Conservation (phyloP, 169 alveolate genomes). For the Ichthyophthirius multifiliis region DNA sequence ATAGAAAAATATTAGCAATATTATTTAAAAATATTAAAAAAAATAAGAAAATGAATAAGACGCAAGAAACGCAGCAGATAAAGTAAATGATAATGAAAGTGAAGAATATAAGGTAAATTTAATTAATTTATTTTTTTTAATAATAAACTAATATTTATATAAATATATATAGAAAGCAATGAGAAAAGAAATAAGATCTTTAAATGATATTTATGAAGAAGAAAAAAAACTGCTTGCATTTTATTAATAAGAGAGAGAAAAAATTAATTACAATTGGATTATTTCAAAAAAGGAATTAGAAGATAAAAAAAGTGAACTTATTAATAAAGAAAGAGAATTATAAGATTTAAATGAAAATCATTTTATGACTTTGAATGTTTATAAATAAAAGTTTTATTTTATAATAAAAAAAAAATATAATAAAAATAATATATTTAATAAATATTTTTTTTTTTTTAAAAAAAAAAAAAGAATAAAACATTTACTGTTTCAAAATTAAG, state of each 20-base stretch:
- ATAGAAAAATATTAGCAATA: too few relatives aligned
- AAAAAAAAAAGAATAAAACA: conserved; percentile 72
- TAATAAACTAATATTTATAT: neutral
- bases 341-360: conserved; percentile 87
- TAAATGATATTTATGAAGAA: conserved; percentile 69
- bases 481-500: conserved; percentile 76
- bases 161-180: conserved; percentile 34
- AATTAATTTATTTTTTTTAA: neutral
- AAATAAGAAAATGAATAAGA: conserved; percentile 50
- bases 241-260: conserved; percentile 86
- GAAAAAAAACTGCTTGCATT: conserved; percentile 84
- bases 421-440: neutral
- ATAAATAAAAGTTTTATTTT: conserved; percentile 64
- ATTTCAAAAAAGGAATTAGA: conserved; percentile 86
- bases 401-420: neutral
- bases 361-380: conserved; percentile 84
- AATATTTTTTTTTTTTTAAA: neutral
- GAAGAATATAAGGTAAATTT: conserved; percentile 57
- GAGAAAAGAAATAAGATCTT: conserved; percentile 52
- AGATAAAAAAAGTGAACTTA: conserved; percentile 82
- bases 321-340: conserved; percentile 83
- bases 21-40: too few relatives aligned
- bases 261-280: conserved; percentile 91
- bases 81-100: conserved; percentile 68
- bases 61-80: conserved; percentile 64